A percentile compares a stretch with the other conserved stretches of the same genome.
phyloP scores from a whole-genome alignment of 768 basidiomycete genomes.

The Hemileccinum impolitum region DNA sequence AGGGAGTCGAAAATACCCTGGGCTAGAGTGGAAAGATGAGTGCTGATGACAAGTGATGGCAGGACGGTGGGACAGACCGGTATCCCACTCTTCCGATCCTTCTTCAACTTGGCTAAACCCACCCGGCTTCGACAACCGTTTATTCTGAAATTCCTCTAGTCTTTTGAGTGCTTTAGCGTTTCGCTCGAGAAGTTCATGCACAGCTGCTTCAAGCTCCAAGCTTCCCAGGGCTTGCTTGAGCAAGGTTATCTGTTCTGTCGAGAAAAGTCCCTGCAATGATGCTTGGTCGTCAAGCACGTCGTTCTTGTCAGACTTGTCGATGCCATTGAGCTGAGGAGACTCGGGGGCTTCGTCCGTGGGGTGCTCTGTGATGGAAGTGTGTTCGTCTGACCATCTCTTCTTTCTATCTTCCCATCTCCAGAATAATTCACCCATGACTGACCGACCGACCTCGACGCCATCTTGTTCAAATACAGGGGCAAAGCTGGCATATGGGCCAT shows the following conservation, averaged over 20 bases:
- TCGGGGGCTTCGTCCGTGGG: not conserved
- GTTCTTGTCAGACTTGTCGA: constrained; percentile 7
- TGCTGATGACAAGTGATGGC: constrained; percentile 1
- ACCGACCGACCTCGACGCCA: constrained; percentile 64
- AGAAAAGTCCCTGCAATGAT: constrained; percentile 52
- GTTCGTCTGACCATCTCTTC: constrained; percentile 28
- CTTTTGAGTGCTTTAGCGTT: constrained; percentile 62
- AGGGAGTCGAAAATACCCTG: constrained; percentile 72
- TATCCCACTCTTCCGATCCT: constrained; percentile 81
- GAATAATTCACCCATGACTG: constrained; percentile 56
- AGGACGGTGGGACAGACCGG: constrained; percentile 48
- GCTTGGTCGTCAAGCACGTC: constrained; percentile 32
- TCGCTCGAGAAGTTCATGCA: constrained; percentile 63
- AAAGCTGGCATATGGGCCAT: constrained; percentile 72
- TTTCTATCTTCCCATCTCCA: constrained; percentile 48
- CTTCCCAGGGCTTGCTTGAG: constrained; percentile 60
- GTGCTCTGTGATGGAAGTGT: not conserved
- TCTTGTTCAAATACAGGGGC: constrained; percentile 79
- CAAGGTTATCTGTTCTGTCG: constrained; percentile 49
- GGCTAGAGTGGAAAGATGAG: constrained; percentile 43
- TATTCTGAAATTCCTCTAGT: constrained; percentile 62
- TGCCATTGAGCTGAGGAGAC: constrained; percentile 11
- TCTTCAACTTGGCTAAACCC: constrained; percentile 51
- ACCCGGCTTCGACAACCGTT: constrained; percentile 47
- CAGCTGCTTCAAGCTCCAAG: constrained; percentile 64